A percentile compares a stretch with the other conserved stretches of the same genome.
These are phyloP conservation scores for Xylaria flabelliformis DNA, from an alignment of 495 filamentous ascomycete genomes.

Conservation along the genomic window DNA sequence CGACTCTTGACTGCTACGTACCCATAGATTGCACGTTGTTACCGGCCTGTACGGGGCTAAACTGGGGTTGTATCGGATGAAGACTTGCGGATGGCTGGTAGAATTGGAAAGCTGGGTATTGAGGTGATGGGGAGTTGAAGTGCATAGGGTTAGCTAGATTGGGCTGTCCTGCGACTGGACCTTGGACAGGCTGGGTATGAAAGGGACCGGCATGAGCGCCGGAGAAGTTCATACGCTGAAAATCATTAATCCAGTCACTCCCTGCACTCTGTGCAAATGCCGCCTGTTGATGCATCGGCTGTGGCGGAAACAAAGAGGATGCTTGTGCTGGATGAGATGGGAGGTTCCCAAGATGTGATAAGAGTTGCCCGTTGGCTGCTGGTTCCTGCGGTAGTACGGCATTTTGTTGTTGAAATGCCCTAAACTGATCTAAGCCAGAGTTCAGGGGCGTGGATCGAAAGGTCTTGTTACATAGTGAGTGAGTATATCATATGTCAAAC, in stretches of 20 bases:
- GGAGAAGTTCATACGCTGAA: conserved; percentile 40
- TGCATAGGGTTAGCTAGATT: background rate
- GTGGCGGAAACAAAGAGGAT: background rate
- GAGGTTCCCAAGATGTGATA: background rate
- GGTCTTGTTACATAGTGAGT: conserved; percentile 26
- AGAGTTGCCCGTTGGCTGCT: background rate
- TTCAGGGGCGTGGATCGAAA: conserved; percentile 39
- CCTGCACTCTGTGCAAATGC: background rate
- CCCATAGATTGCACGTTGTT: background rate
- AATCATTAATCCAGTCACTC: conserved; percentile 41
- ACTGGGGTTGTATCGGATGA: background rate
- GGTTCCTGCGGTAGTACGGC: conserved; percentile 5
- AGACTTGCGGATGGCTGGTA: background rate
- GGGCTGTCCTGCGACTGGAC: conserved; percentile 1
- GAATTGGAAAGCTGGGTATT: background rate
- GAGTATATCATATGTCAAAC: background rate
- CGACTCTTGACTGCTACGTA: background rate
- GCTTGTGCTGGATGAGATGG: conserved; percentile 13
- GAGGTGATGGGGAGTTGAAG: background rate
- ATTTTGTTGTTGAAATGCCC: conserved; percentile 24
- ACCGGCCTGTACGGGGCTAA: background rate
- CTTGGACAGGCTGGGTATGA: background rate
- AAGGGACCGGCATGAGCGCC: background rate
- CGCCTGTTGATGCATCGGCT: background rate
- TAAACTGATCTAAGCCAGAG: conserved; percentile 28